Evolutionary conservation across 148 eudicot species (phyloP).

Genomic region (Heliosperma pusillum): DNA sequence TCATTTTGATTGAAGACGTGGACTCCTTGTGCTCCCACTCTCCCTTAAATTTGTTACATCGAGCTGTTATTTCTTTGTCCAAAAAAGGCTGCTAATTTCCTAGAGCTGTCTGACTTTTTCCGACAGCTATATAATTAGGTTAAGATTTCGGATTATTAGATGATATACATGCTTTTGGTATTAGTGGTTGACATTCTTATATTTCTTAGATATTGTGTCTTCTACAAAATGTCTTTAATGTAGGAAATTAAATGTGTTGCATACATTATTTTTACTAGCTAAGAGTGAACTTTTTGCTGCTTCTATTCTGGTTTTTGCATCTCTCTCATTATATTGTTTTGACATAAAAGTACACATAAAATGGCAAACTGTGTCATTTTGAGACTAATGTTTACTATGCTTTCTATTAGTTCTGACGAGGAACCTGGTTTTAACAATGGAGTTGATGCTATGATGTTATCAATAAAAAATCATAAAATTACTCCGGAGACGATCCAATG

Average conservation of each 20-base stretch:
- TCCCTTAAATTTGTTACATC: background rate
- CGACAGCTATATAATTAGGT: background rate
- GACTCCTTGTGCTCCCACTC: background rate
- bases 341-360: too few relatives aligned
- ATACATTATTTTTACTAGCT: too few relatives aligned
- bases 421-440: conserved; percentile 33
- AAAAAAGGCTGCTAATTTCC: background rate
- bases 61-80: background rate
- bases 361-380: background rate
- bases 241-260: background rate
- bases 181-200: conserved; percentile 1
- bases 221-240: background rate
- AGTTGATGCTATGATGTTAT: conserved; percentile 48
- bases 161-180: background rate
- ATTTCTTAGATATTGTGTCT: background rate
- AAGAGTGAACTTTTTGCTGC: background rate
- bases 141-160: background rate
- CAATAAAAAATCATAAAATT: conserved; percentile 47
- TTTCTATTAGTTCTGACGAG: conserved; percentile 39
- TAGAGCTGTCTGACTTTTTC: background rate
- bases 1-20: background rate
- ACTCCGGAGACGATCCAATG: conserved; percentile 54
- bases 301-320: background rate
- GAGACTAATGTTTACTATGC: background rate
- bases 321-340: background rate